Base-by-base conservation (phyloP, 805 yeast genomes). In the Lachancea fermentati region DNA sequence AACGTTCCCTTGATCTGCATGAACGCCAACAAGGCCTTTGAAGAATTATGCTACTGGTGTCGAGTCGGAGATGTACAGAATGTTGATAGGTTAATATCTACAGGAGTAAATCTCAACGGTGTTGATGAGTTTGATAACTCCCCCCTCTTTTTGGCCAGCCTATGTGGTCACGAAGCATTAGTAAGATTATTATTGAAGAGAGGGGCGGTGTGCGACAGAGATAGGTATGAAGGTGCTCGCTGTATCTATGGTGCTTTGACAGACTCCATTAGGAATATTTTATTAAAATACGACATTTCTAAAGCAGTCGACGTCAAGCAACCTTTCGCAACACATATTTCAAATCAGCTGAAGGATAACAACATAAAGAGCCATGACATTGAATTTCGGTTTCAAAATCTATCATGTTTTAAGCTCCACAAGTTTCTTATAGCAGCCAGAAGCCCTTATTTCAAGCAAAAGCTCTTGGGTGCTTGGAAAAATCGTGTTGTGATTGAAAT, bases 151-250 rank as follows among this genome's bases (percentile, higher is more conserved):
- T 62, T 85, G 18, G 85, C 87, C 5, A 76, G 85, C 13, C 54
- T 84, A 9, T 84, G 94, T 63, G 94, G 94, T 0, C 91, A 84
- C 57, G 71, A 69, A 45, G 66, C 64, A 1, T 69, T 85, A 4
- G 93, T 85, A n/a, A 67, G 65, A 44, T 57, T 79, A 36, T 62
- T 85, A 16, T 63, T 85, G 7, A 69, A 73, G 33, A 62, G 77
- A 33, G 95, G 95, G 5, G 87, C 93, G 0, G 69, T 78, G 5
- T 83, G 91, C 57, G 89, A 82, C 57, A 69, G 86, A 52, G 91
- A 84, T 54, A 79, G 88, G n/a, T 78, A 78, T 52, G 85, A 83
- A 57, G 93, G 94, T 2, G 85, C 81, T 9, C 68, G 84, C 32
- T 83, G 91, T 48, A 69, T 84, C 2, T 83, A 85, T 52, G 93